A percentile compares a stretch with the other conserved stretches of the same genome.
Evolutionary conservation across 2,329 filamentous ascomycete species (phyloP).

Genomic region (Parastagonospora avenae): DNA sequence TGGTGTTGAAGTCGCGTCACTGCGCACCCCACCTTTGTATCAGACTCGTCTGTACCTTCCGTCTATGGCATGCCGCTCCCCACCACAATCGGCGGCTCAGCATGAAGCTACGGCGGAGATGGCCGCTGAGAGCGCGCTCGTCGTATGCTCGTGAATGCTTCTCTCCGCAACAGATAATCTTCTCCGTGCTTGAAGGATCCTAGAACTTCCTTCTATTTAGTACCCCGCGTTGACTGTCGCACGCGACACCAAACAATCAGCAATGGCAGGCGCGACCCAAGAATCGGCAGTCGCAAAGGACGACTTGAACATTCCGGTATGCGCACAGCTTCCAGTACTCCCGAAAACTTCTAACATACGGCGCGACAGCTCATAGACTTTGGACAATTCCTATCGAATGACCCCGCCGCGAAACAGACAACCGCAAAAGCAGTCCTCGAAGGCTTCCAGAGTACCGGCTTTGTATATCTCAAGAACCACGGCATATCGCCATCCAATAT

Average conservation of each 20-base stretch:
- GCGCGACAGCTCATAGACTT: slow-evolving; percentile 74
- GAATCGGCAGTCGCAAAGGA: slow-evolving; percentile 40
- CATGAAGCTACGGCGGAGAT: slow-evolving; percentile 21
- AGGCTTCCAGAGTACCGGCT: slow-evolving; percentile 85
- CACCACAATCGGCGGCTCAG: slow-evolving; percentile 11
- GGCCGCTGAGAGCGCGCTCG: slow-evolving; percentile 18
- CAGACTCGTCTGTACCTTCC: slow-evolving; percentile 36
- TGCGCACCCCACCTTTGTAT: slow-evolving; percentile 21
- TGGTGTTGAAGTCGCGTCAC: slow-evolving; percentile 12
- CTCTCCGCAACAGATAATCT: background rate
- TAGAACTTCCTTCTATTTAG: background rate
- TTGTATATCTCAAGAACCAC: slow-evolving; percentile 86
- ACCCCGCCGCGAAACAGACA: slow-evolving; percentile 62
- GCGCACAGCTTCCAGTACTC: background rate
- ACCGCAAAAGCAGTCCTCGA: slow-evolving; percentile 74
- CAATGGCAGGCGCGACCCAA: slow-evolving; percentile 14
- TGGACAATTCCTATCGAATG: slow-evolving; percentile 70
- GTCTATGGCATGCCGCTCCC: slow-evolving; percentile 18
- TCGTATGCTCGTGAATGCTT: slow-evolving; percentile 11
- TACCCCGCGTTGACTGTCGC: background rate
- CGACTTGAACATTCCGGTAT: slow-evolving; percentile 41
- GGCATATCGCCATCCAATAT: slow-evolving; percentile 67
- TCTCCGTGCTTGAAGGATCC: too few relatives aligned
- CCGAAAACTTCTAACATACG: background rate
- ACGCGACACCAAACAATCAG: background rate